A percentile compares a stretch with the other conserved stretches of the same genome.
phyloP scores from a whole-genome alignment of 192 early-diverging fungal genomes.

The Backusella parvicylindrica region DNA sequence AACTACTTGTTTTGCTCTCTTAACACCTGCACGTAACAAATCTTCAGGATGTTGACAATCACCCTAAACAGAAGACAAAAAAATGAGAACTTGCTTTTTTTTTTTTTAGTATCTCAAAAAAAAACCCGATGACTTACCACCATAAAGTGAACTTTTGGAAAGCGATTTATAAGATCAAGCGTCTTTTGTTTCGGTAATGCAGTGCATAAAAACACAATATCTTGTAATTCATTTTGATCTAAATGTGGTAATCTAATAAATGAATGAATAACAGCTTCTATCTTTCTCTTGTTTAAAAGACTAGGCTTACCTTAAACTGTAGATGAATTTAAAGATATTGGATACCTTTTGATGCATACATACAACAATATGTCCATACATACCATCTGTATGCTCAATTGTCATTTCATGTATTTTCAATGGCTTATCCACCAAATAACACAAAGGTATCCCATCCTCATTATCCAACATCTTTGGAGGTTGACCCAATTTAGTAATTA shows the following conservation, averaged over 20 bases:
- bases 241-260: slow-evolving; percentile 29
- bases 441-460: neutral
- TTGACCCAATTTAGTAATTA: slow-evolving; percentile 5
- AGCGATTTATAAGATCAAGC: slow-evolving; percentile 34
- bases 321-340: slow-evolving; percentile 21
- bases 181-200: slow-evolving; percentile 28
- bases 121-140: slow-evolving; percentile 13
- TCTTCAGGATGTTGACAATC: slow-evolving; percentile 44
- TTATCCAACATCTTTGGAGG: neutral
- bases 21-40: slow-evolving; percentile 39
- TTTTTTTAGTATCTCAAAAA: neutral
- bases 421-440: slow-evolving; percentile 14
- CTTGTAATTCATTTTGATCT: slow-evolving; percentile 31
- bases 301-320: slow-evolving; percentile 3
- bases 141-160: slow-evolving; percentile 40
- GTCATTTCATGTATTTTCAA: neutral
- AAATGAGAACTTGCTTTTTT: neutral
- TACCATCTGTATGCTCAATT: neutral
- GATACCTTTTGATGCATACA: slow-evolving; percentile 35
- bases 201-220: slow-evolving; percentile 38
- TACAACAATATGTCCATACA: slow-evolving; percentile 34
- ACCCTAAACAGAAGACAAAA: slow-evolving; percentile 23
- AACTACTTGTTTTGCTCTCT: slow-evolving; percentile 41
- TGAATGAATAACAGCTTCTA: neutral
- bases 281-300: neutral